phyloP scores from a whole-genome alignment of 441 rosid species.

The Brassica hybrid region DNA sequence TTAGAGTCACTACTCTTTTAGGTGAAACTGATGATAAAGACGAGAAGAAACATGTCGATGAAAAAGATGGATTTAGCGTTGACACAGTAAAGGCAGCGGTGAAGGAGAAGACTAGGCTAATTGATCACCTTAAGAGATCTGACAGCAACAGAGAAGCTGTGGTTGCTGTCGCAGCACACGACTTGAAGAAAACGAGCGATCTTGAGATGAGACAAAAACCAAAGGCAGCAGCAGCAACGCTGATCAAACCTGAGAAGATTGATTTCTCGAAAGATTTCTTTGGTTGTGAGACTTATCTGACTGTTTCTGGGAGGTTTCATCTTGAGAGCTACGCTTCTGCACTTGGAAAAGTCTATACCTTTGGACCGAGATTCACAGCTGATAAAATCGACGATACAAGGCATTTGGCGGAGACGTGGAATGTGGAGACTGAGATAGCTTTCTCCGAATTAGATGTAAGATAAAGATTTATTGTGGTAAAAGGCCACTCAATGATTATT shows the following conservation, averaged over 20 bases:
- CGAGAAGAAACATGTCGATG: constrained; percentile 40
- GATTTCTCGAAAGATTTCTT: constrained; percentile 61
- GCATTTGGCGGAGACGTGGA: constrained; percentile 81
- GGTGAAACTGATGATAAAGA: constrained; percentile 44
- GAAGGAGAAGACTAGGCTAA: constrained; percentile 58
- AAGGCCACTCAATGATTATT: background rate
- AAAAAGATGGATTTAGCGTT: constrained; percentile 52
- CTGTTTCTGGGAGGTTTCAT: constrained; percentile 81
- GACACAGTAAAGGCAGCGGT: constrained; percentile 66
- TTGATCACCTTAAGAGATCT: constrained; percentile 75
- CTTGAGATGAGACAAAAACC: too few relatives aligned
- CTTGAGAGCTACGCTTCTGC: constrained; percentile 90
- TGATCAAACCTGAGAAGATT: constrained; percentile 45
- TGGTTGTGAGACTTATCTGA: constrained; percentile 58
- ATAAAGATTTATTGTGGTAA: background rate
- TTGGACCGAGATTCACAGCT: constrained; percentile 81
- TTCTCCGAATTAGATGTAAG: constrained; percentile 80
- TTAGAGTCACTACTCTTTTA: constrained; percentile 62
- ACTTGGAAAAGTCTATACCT: constrained; percentile 85
- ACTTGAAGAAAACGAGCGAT: constrained; percentile 60
- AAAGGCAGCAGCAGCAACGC: constrained; percentile 39
- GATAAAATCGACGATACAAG: constrained; percentile 54
- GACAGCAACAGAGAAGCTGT: constrained; percentile 84
- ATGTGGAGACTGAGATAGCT: constrained; percentile 82
- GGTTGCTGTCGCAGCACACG: constrained; percentile 64